Evolutionary conservation across 306 rosid genomes (phyloP), one percentile per base, ranked within the genome.

Genomic region (Quercus cerris): DNA sequence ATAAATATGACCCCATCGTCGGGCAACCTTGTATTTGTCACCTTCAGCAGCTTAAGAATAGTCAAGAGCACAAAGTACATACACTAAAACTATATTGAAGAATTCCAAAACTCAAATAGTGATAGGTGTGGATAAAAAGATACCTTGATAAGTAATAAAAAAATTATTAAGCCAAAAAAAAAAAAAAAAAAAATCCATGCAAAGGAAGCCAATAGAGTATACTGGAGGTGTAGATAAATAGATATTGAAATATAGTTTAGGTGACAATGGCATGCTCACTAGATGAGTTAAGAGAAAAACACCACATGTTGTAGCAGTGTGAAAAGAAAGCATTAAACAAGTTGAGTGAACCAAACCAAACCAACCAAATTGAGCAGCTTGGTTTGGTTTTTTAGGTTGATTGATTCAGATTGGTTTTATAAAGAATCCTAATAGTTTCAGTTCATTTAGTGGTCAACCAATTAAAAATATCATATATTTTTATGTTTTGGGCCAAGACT

Each of bases 1-100:
- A 85, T 55, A 76, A 82, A 93, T 89, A 80, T 84, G 86, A 71
- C 97, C 97, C 99, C 99, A 95, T 70, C 72, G 81, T 75, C 84
- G 89, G 30, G 99, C 99, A 74, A 93, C 97, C 94, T 87, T 90
- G 81, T 91, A 88, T 83, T 95, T 95, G 90, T 90, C 99, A 80
- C 99, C 98, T 89, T 95, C 93, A 77, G 96, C 97, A 85, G 90
- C 90, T 84, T 95, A 86, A 85, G 85, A 81, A 89, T 74, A 80
- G 92, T 95, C 90, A 93, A 90, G 98, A 82, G 71, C 44, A 86
- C 94, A 86, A 82, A 81, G 80, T 35, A 44, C 73, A 56, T 64
- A 62, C 41, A 73, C 25, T 38, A 71, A 81, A 78, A 81, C 74
- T 33, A 71, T 41, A 74, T 17, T 3, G 56, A 72, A 52, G 27